Percentiles rank a stretch among this genome's conserved stretches.
These are phyloP conservation scores for Solanum ossicruentum DNA, from an alignment of 257 asterid genomes.

Conservation along the genomic window DNA sequence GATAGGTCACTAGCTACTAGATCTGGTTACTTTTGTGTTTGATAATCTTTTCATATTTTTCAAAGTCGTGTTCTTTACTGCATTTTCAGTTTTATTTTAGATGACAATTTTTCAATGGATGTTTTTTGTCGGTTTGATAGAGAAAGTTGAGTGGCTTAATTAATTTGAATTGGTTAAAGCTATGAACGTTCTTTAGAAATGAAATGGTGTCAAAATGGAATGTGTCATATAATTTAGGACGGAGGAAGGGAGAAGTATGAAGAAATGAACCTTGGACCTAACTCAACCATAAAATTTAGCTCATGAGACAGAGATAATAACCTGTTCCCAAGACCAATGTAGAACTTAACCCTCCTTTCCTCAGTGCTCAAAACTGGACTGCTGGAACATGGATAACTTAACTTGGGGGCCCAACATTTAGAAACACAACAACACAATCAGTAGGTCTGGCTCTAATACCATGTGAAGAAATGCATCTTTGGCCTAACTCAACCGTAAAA, in stretches of 20 bases:
- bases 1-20: background rate
- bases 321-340: background rate
- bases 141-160: background rate
- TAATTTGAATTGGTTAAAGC: background rate
- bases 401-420: background rate
- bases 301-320: background rate
- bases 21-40: background rate
- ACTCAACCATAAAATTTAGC: background rate
- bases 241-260: background rate
- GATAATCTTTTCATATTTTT: background rate
- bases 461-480: background rate
- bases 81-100: background rate
- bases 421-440: background rate
- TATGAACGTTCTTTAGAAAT: background rate
- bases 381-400: background rate
- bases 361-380: background rate
- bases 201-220: background rate
- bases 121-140: background rate
- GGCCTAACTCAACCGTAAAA: background rate
- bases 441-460: background rate
- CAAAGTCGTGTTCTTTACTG: background rate
- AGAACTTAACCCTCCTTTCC: background rate
- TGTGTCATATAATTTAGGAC: background rate
- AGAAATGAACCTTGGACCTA: background rate
- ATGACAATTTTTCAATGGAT: background rate